Base-by-base conservation (phyloP, 768 basidiomycete genomes). In the Rhizopogon roseolus region DNA sequence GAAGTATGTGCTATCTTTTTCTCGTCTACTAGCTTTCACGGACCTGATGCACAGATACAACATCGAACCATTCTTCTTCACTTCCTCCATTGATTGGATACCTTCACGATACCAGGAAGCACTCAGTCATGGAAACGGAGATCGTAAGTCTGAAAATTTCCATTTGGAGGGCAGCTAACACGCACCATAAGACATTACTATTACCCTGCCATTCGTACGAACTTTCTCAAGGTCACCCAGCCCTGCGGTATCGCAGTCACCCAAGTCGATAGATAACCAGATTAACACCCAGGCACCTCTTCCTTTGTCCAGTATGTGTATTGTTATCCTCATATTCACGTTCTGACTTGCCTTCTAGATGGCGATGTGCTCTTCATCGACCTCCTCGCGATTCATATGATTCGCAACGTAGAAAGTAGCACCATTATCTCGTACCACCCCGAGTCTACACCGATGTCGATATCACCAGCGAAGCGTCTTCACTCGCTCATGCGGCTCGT, bases 31-130 rank as follows among this genome's bases (percentile, higher is more conserved):
- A 5, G 41, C 1, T 25, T n/a, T n/a, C n/a, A n/a, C n/a, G n/a
- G n/a, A n/a, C n/a, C 34, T 44, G 44, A 43, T 53, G 2, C 3
- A 34, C 19, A 72, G 82, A 62, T 82, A 80, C 53, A 70, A 71
- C 40, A 70, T 85, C 54, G 84, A 85, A 56, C 84, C 82, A 0
- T 84, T 85, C 63, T 85, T 80, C 61, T 85, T 84, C 62, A 80
- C 81, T 0, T 84, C 82, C 1, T 79, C 81, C 2, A 63, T 81
- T 2, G 83, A 81, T 55, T 84, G 82, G 83, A 87, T 85, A 56
- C 85, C 85, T 2, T 81, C 82, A 1, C 77, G 82, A 52, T 87
- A 79, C 49, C 78, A 83, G 56, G 83, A 84, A 58, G 76, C 73
- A 46, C 54, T 75, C 0, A 37, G 57, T 5, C 61, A 62, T 14